Evolutionary conservation across 1,284 basidiomycete genomes (phyloP), one percentile per base, ranked within the genome.

Genomic region (Pseudozyma sp.): DNA sequence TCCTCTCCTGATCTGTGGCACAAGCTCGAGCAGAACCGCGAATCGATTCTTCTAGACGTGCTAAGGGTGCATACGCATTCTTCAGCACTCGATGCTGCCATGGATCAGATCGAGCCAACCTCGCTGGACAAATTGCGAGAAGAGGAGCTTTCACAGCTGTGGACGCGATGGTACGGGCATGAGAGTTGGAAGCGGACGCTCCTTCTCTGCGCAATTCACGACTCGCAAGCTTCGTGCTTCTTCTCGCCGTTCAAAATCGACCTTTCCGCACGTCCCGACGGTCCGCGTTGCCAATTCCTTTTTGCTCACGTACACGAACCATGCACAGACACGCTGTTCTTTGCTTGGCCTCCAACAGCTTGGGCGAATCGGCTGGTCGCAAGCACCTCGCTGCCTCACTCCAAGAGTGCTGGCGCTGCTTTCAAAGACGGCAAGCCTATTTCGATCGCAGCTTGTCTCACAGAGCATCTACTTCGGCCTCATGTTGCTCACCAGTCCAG

Each of bases 291-390:
- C 30, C 70, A 73, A 14, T 68, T 61, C 42, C 45, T 73, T 7
- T 62, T 73, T 24, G 70, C 66, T 11, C 58, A 61, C 31, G 61
- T 62, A 11, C 43, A 61, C 50, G 70, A 73, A 45, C 70, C 70
- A n/a, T 73, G 70, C 35, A 54, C 70, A 14, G 66, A 61, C 34
- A 42, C 49, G 7, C 11, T 65, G n/a, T 68, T 73, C 17, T 42
- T 68, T 29, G 49, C 61, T 5, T 73, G 70, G 65, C 66, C 70
- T 5, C 70, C 70, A 1, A 54, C 55, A 14, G 43, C 24, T 3
- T 73, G 70, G 70, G 57, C 52, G 7, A 24, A 40, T 14, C 62
- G 56, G n/a, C 54, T 73, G 14, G 47, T 43, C 13, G 33, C 17
- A 39, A 65, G 50, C 16, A 43, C 43, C 8, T 68, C 70, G 19